These are phyloP conservation scores for Hyaloscypha hepaticicola DNA, from an alignment of 495 filamentous ascomycete genomes.

Conservation along the genomic window DNA sequence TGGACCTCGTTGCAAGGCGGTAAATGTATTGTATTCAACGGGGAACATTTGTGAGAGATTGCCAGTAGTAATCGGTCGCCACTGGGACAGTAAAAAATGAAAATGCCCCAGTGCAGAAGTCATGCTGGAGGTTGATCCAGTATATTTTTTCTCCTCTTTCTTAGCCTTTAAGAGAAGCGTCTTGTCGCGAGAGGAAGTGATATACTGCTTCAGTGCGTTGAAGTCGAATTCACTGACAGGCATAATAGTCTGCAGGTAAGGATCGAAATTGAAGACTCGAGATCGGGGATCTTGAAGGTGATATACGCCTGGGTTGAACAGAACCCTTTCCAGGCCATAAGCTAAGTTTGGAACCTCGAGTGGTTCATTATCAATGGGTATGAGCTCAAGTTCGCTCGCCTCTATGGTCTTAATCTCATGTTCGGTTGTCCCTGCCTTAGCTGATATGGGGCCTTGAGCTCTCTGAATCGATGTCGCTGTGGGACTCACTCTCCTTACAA, in stretches of 20 bases:
- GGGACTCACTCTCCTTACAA: background rate
- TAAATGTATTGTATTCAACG: slow-evolving; percentile 61
- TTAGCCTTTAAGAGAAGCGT: slow-evolving; percentile 64
- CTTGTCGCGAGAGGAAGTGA: slow-evolving; percentile 84
- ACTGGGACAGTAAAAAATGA: slow-evolving; percentile 85
- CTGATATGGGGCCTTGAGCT: background rate
- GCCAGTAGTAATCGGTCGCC: slow-evolving; percentile 66
- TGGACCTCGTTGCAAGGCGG: slow-evolving; percentile 65
- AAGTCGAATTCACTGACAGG: slow-evolving; percentile 91
- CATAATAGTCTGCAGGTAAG: slow-evolving; percentile 89
- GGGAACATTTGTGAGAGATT: slow-evolving; percentile 67
- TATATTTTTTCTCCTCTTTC: slow-evolving; percentile 72
- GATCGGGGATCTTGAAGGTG: slow-evolving; percentile 87
- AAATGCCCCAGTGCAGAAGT: slow-evolving; percentile 84
- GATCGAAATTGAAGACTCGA: slow-evolving; percentile 91
- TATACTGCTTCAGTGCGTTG: slow-evolving; percentile 74
- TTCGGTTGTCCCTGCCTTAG: background rate
- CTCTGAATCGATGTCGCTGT: background rate
- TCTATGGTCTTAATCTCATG: slow-evolving; percentile 32
- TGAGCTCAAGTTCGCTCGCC: slow-evolving; percentile 33
- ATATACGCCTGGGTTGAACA: slow-evolving; percentile 96
- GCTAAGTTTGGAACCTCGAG: slow-evolving; percentile 67
- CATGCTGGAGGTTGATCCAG: slow-evolving; percentile 96
- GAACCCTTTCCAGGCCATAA: slow-evolving; percentile 81
- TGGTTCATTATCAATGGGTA: slow-evolving; percentile 49